These are phyloP conservation scores for Artemisia argyi DNA, from an alignment of 129 eudicot genomes.

Conservation along the genomic window DNA sequence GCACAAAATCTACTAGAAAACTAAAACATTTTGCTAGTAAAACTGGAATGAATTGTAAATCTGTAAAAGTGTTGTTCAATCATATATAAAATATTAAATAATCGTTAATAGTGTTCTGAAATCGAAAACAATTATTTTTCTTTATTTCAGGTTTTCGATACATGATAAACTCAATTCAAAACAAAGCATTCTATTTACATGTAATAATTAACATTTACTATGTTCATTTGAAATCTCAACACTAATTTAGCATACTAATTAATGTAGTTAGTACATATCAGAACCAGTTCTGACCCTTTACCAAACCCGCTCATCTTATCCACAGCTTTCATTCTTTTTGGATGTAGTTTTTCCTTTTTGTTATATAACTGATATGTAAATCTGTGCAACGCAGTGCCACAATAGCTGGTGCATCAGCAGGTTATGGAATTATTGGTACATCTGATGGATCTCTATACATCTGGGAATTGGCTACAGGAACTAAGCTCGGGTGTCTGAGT, in stretches of 20 bases:
- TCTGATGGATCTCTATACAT: conserved; percentile 58
- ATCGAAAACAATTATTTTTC: no score
- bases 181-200: no score
- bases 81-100: no score
- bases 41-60: not conserved
- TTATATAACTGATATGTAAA: conserved; percentile 14
- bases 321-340: not conserved
- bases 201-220: no score
- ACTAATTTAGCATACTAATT: no score
- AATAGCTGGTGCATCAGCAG: conserved; percentile 62
- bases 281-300: not conserved
- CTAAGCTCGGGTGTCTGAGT: conserved; percentile 48
- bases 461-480: conserved; percentile 86
- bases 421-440: conserved; percentile 76
- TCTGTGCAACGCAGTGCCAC: conserved; percentile 50
- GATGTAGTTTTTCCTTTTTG: conserved; percentile 9
- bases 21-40: not conserved
- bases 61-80: not conserved
- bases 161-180: no score
- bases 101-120: no score
- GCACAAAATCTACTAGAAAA: conserved; percentile 2
- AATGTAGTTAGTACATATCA: no score
- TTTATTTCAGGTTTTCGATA: no score
- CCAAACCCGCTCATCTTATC: not conserved
- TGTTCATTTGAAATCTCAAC: no score